Evolutionary conservation across 805 yeast genomes (phyloP).

Genomic region (Spathaspora girioi): DNA sequence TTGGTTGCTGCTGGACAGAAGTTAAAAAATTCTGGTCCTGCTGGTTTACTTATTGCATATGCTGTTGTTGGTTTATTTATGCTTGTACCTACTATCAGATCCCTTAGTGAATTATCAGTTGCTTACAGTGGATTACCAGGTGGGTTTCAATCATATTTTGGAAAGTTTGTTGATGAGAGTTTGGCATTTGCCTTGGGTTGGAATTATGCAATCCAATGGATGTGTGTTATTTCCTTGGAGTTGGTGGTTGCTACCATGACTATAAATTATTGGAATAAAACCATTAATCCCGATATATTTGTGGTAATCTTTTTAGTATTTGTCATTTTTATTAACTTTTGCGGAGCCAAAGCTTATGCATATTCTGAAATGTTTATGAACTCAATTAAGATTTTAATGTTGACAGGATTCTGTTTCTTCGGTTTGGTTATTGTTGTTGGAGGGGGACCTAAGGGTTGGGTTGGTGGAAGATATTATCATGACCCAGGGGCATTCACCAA

Average conservation of each 20-base stretch:
- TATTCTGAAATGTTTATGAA: conserved; percentile 40
- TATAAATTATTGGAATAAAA: conserved; percentile 50
- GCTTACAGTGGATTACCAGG: conserved; percentile 56
- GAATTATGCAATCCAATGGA: conserved; percentile 58
- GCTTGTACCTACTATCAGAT: conserved; percentile 33
- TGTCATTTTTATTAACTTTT: conserved; percentile 41
- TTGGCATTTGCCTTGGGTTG: conserved; percentile 36
- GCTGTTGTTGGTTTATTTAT: conserved; percentile 28
- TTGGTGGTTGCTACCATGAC: conserved; percentile 64
- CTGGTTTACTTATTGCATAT: conserved; percentile 30
- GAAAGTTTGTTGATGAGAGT: conserved; percentile 34
- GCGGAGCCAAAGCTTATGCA: conserved; percentile 46
- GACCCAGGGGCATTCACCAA: conserved; percentile 35
- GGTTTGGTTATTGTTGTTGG: conserved; percentile 38
- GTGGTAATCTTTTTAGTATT: conserved; percentile 50
- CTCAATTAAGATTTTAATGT: conserved; percentile 30
- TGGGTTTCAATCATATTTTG: conserved; percentile 58
- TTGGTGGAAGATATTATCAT: conserved; percentile 39
- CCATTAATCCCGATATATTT: conserved; percentile 52
- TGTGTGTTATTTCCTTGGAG: conserved; percentile 59
- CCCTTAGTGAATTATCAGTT: conserved; percentile 51
- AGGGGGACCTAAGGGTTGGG: conserved; percentile 30
- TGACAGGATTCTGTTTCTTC: conserved; percentile 37
- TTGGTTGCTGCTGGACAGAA: conserved; percentile 38
- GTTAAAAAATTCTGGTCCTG: conserved; percentile 35